Conservation (phyloP, 345 rosid genomes). For the Luvunga scandens region DNA sequence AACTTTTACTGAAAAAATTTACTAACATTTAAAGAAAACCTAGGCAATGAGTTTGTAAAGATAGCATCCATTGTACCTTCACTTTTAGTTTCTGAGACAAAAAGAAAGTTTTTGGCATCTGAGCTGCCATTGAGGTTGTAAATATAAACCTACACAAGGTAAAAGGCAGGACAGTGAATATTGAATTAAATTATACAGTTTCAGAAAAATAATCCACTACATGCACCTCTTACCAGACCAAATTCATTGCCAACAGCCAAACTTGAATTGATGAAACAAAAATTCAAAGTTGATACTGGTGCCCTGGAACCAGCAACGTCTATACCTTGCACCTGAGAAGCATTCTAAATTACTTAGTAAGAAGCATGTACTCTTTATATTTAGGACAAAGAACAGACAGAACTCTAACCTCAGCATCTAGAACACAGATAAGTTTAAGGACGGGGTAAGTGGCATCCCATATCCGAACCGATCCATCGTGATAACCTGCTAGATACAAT, state of each 20-base stretch:
- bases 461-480: slow-evolving; percentile 60
- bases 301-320: slow-evolving; percentile 34
- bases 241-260: slow-evolving; percentile 63
- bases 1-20: neutral
- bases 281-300: slow-evolving; percentile 48
- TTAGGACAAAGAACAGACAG: neutral
- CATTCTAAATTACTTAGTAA: slow-evolving; percentile 13
- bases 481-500: slow-evolving; percentile 61
- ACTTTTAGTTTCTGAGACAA: slow-evolving; percentile 36
- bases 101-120: slow-evolving; percentile 31
- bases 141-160: slow-evolving; percentile 45
- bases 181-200: slow-evolving; percentile 1
- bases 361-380: neutral
- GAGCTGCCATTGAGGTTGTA: slow-evolving; percentile 39
- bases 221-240: slow-evolving; percentile 55
- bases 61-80: slow-evolving; percentile 41
- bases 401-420: slow-evolving; percentile 46
- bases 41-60: neutral
- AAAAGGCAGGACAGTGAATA: slow-evolving; percentile 8
- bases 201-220: neutral
- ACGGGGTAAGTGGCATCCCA: slow-evolving; percentile 58
- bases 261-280: slow-evolving; percentile 44
- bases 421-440: slow-evolving; percentile 33
- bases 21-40: neutral
- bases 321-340: slow-evolving; percentile 45